Conservation (phyloP, 495 filamentous ascomycete species). For the Aspergillus baeticus region DNA sequence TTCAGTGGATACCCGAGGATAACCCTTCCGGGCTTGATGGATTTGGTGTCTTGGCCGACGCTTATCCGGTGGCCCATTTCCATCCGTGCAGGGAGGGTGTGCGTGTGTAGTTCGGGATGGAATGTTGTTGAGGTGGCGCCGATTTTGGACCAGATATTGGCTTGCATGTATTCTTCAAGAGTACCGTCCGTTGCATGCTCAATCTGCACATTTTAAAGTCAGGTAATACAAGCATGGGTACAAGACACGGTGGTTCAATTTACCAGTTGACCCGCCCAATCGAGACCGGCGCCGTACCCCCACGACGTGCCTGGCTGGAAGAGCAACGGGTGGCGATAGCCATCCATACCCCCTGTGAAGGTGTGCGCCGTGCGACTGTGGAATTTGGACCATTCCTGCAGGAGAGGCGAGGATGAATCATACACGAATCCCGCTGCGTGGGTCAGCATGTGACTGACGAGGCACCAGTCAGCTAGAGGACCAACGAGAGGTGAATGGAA, state of each 20-base stretch:
- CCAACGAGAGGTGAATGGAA: too few species aligned
- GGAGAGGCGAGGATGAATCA: conserved; percentile 13
- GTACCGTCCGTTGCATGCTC: conserved; percentile 22
- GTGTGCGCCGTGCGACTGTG: conserved; percentile 15
- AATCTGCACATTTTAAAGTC: conserved; percentile 20
- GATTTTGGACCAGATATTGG: conserved; percentile 40
- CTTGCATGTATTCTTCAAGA: conserved; percentile 45
- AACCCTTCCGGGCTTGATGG: not conserved
- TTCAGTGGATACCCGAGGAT: conserved; percentile 17
- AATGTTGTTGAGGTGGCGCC: conserved; percentile 18
- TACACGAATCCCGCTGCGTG: conserved; percentile 19
- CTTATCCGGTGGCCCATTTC: not conserved
- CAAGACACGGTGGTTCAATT: not conserved
- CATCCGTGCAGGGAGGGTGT: not conserved
- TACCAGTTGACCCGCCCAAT: conserved; percentile 47
- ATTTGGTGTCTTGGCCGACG: too few species aligned
- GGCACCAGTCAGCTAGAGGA: conserved; percentile 6
- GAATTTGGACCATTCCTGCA: conserved; percentile 16
- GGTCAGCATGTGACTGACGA: conserved; percentile 12
- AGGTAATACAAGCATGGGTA: too few species aligned
- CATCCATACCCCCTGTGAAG: conserved; percentile 19
- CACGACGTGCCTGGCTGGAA: conserved; percentile 46
- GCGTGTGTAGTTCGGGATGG: conserved; percentile 6
- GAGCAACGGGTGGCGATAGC: conserved; percentile 33
- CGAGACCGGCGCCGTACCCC: conserved; percentile 42